Evolutionary conservation across 345 rosid genomes (phyloP).

Genomic region (Heritiera fomes): DNA sequence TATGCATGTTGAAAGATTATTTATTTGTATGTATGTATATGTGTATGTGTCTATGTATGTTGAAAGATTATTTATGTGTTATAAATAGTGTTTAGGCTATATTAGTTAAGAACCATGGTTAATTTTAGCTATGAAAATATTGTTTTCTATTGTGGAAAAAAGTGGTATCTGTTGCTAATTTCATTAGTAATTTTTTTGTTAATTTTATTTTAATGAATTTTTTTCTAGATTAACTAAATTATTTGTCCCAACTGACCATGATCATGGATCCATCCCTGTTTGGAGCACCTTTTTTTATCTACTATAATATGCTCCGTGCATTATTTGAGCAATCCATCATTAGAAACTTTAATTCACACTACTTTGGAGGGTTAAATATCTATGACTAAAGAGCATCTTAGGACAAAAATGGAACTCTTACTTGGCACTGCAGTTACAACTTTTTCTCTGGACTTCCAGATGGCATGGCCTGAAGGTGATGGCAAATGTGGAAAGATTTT

Average conservation of each 20-base stretch:
- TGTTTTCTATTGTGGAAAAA: neutral
- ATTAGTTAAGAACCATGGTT: neutral
- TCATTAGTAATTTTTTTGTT: neutral
- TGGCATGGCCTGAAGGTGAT: conserved; percentile 46
- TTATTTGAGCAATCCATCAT: neutral
- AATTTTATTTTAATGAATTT: neutral
- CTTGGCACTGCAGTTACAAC: conserved; percentile 45
- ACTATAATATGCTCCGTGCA: conserved; percentile 3
- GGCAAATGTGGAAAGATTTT: conserved; percentile 69
- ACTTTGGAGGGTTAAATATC: conserved; percentile 12
- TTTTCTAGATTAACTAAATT: neutral
- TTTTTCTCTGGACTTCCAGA: conserved; percentile 50
- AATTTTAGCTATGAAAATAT: neutral
- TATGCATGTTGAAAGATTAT: neutral
- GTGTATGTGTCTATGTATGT: neutral
- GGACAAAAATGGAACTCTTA: conserved; percentile 32
- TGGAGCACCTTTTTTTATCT: neutral
- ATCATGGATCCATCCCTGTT: neutral
- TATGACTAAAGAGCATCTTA: neutral
- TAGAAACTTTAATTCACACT: neutral
- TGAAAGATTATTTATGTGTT: neutral
- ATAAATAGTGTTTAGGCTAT: neutral
- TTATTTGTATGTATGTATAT: neutral
- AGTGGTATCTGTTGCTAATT: neutral
- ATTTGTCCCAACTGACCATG: neutral